Conservation (phyloP, 1,284 basidiomycete species). For the Stygiomarasmius scandens region DNA sequence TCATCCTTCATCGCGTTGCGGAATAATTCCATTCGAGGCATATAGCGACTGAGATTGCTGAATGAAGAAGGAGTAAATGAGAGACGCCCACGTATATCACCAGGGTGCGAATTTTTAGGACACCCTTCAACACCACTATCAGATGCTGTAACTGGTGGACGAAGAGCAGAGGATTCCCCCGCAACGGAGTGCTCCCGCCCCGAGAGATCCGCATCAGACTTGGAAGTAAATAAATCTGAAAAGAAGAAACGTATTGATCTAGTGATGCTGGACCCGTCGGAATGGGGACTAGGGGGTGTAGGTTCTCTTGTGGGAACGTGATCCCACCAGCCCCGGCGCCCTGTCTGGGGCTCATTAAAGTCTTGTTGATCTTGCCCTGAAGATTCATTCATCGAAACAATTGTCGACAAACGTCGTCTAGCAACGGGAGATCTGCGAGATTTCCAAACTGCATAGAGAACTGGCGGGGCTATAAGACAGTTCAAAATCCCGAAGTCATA, state of each 20-base stretch:
- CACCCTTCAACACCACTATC: not conserved
- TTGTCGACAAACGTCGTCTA: conserved; percentile 59
- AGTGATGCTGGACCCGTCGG: not conserved
- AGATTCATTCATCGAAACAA: conserved; percentile 47
- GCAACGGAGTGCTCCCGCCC: not conserved
- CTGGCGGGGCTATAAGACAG: conserved; percentile 32
- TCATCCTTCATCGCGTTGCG: conserved; percentile 63
- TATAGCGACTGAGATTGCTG: conserved; percentile 49
- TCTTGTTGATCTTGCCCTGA: conserved; percentile 29
- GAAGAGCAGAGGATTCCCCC: not conserved
- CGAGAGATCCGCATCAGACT: not conserved
- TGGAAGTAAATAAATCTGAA: not conserved
- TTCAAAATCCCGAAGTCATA: not conserved
- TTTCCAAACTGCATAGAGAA: conserved; percentile 59
- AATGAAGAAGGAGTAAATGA: conserved; percentile 42
- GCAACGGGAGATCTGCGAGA: conserved; percentile 52
- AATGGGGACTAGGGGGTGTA: not conserved
- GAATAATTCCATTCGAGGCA: conserved; percentile 58
- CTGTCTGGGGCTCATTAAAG: conserved; percentile 28
- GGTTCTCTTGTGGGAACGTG: conserved; percentile 34
- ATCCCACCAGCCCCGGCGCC: conserved; percentile 59
- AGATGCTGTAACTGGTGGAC: not conserved
- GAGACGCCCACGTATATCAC: conserved; percentile 15
- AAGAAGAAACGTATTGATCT: not conserved
- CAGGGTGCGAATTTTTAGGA: conserved; percentile 4